Base-by-base conservation (phyloP, 148 eudicot species). In the Beta vulgaris region DNA sequence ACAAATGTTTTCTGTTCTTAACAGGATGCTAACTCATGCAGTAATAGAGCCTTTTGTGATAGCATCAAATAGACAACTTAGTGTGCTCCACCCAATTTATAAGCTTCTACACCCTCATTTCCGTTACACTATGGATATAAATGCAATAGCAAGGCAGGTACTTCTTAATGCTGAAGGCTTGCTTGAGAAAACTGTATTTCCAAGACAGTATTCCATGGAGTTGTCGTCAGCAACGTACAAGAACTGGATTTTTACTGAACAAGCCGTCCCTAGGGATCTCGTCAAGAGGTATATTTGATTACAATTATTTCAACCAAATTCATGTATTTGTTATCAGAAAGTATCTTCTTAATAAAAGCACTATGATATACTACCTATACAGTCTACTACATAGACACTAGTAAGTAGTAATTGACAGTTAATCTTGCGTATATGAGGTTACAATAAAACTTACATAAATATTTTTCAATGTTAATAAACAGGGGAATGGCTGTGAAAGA, bases 401-500 rank as follows among this genome's bases (percentile, higher is more conserved):
- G n/a, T n/a, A n/a, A n/a, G n/a, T n/a, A n/a, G n/a, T n/a, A n/a
- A n/a, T n/a, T n/a, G n/a, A n/a, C n/a, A n/a, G n/a, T n/a, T n/a
- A n/a, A n/a, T n/a, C n/a, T n/a, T n/a, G n/a, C n/a, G n/a, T n/a
- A n/a, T n/a, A n/a, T 28, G 1, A 25, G 34, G 9, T 4, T 2
- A 58, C 34, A 10, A 58, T 28, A 28, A 25, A 10, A 37, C 31
- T 32, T 0, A 40, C 21, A 19, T 8, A 51, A 23, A 51, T 51
- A 7, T 7, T 10, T 28, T 46, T 55, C 44, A n/a, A 42, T 46
- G 31, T 6, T 44, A 23, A 46, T 40, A 21, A 68, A 73, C 81
- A 94, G 98, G 84, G 98, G 97, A 83, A 76, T 95, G 90, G 98
- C 96, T 16, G 84, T 89, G 40, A 69, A 92, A 75, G 97, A 95